Percentiles rank a stretch among this genome's conserved stretches.
Evolutionary conservation across 108 stramenopile genomes (phyloP).

Genomic region (Pinguiococcus pyrenoidosus): DNA sequence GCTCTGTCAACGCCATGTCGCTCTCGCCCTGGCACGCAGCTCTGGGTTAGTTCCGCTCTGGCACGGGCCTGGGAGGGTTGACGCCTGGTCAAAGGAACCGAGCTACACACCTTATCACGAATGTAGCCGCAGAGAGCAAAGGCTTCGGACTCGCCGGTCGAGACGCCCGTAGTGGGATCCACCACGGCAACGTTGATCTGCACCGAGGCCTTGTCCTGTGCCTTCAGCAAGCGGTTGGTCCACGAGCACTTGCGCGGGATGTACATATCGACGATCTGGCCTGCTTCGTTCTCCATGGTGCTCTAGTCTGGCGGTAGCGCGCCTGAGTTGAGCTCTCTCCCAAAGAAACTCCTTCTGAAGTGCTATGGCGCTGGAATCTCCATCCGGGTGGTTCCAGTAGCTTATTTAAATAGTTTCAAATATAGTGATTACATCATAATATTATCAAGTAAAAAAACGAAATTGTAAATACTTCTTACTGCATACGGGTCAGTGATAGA

Average conservation of each 20-base stretch:
- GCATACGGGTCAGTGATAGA: no score
- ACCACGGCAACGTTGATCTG: slow-evolving; percentile 32
- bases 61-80: not conserved
- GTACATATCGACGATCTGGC: slow-evolving; percentile 18
- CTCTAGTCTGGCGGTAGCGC: no score
- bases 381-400: no score
- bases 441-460: no score
- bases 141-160: slow-evolving; percentile 23
- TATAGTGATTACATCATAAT: no score
- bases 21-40: slow-evolving; percentile 9
- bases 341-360: no score
- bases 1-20: slow-evolving; percentile 10
- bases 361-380: no score
- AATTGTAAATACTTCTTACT: no score
- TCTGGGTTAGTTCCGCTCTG: not conserved
- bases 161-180: slow-evolving; percentile 17
- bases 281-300: slow-evolving; percentile 31
- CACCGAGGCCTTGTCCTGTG: slow-evolving; percentile 23
- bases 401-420: no score
- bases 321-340: no score
- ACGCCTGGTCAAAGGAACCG: not conserved
- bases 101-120: slow-evolving; percentile 3
- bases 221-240: slow-evolving; percentile 30
- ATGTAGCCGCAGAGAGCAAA: slow-evolving; percentile 27
- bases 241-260: slow-evolving; percentile 37